Percentiles rank a stretch among this genome's conserved stretches.
phyloP scores from a whole-genome alignment of 495 filamentous ascomycete genomes.

The Penicillium pulvis region DNA sequence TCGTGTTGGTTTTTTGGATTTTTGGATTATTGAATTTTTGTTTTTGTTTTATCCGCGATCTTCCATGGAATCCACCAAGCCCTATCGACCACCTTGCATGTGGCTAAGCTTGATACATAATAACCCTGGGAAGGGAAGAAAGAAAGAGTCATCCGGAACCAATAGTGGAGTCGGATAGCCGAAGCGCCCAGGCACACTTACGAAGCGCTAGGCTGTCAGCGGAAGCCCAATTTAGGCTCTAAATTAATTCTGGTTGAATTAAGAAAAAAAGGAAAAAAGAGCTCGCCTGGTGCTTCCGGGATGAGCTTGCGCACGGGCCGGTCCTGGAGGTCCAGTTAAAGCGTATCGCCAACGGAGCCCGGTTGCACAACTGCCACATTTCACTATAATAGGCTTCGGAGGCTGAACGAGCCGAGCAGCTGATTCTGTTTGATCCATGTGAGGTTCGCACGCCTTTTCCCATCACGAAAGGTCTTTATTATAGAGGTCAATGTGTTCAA shows the following conservation, averaged over 20 bases:
- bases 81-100: slow-evolving; percentile 21
- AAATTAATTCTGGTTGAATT: not conserved
- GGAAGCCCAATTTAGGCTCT: not conserved
- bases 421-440: slow-evolving; percentile 15
- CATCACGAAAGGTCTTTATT: not conserved
- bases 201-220: slow-evolving; percentile 13
- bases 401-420: slow-evolving; percentile 28
- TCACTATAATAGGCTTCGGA: slow-evolving; percentile 27
- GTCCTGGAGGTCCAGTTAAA: slow-evolving; percentile 29
- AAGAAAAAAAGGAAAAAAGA: not conserved
- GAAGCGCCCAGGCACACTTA: slow-evolving; percentile 15
- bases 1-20: too few species aligned
- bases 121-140: not conserved
- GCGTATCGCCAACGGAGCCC: slow-evolving; percentile 46
- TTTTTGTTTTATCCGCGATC: not conserved
- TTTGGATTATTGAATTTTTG: too few species aligned
- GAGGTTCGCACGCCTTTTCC: too few species aligned
- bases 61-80: slow-evolving; percentile 1
- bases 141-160: not conserved
- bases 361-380: slow-evolving; percentile 16
- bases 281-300: slow-evolving; percentile 7
- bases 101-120: slow-evolving; percentile 8
- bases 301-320: slow-evolving; percentile 25
- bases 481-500: slow-evolving; percentile 5
- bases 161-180: slow-evolving; percentile 18